Evolutionary conservation across 192 early-diverging fungal genomes (phyloP).

Genomic region (Jimgerdemannia lactiflua): DNA sequence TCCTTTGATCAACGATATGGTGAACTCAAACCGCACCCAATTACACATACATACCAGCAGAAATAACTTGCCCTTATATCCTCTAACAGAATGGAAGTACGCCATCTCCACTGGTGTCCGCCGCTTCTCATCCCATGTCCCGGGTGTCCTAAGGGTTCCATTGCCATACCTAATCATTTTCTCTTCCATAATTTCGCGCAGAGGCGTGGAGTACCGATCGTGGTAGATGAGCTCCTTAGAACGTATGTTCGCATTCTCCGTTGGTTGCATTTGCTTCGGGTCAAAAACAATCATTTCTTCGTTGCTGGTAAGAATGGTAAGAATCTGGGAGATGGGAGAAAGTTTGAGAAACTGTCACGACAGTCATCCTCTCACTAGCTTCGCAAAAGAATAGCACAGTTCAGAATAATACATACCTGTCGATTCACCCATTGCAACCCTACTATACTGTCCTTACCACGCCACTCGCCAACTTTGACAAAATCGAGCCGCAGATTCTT

Average conservation of each 20-base stretch:
- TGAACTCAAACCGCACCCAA: neutral
- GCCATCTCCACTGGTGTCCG: slow-evolving; percentile 35
- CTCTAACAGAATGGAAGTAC: slow-evolving; percentile 50
- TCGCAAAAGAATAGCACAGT: too few relatives aligned
- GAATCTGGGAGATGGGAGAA: slow-evolving; percentile 32
- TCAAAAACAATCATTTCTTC: slow-evolving; percentile 60
- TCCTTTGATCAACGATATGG: too few relatives aligned
- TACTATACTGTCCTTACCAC: slow-evolving; percentile 50
- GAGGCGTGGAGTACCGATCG: slow-evolving; percentile 39
- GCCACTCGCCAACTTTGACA: slow-evolving; percentile 49
- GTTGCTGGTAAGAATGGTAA: slow-evolving; percentile 51
- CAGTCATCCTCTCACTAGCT: too few relatives aligned
- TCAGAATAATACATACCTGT: slow-evolving; percentile 33
- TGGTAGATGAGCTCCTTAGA: slow-evolving; percentile 54
- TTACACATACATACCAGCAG: slow-evolving; percentile 40
- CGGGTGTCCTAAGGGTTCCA: neutral
- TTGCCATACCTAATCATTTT: slow-evolving; percentile 14
- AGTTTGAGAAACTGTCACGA: too few relatives aligned
- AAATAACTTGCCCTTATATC: slow-evolving; percentile 56
- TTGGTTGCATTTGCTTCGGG: slow-evolving; percentile 47
- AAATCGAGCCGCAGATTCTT: slow-evolving; percentile 23
- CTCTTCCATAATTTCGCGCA: slow-evolving; percentile 37
- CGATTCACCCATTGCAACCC: slow-evolving; percentile 57
- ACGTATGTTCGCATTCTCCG: slow-evolving; percentile 42
- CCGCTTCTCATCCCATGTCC: neutral